Percentiles rank a stretch among this genome's conserved stretches.
phyloP scores from a whole-genome alignment of 192 early-diverging fungal species.

The Rhizophagus prolifer region DNA sequence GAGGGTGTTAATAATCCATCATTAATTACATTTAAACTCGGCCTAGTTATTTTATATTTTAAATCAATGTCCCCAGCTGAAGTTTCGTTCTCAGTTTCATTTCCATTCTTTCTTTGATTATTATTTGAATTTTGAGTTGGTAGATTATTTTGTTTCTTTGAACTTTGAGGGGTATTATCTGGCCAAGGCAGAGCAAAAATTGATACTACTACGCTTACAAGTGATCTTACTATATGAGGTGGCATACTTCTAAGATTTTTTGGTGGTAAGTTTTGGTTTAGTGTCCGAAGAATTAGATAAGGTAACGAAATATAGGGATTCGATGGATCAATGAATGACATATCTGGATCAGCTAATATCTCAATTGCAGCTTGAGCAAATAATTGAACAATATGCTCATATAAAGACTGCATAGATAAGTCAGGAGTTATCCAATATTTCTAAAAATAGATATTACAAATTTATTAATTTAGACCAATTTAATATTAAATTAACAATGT shows the following conservation, averaged over 20 bases:
- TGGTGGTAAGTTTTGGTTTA: slow-evolving; percentile 6
- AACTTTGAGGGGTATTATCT: not conserved
- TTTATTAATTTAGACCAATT: not conserved
- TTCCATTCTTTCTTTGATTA: slow-evolving; percentile 3
- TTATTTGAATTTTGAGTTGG: not conserved
- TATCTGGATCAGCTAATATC: slow-evolving; percentile 7
- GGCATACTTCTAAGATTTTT: slow-evolving; percentile 13
- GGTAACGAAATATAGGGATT: slow-evolving; percentile 9
- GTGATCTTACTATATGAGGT: slow-evolving; percentile 12
- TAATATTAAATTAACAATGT: not conserved
- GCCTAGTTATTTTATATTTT: not conserved
- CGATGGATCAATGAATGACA: not conserved
- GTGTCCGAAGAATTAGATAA: slow-evolving; percentile 3
- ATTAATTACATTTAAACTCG: not conserved
- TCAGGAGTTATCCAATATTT: slow-evolving; percentile 29
- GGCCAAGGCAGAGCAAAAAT: slow-evolving; percentile 10
- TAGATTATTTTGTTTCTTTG: not conserved
- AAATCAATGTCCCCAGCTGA: not conserved
- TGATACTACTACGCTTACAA: slow-evolving; percentile 16
- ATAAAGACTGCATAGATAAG: slow-evolving; percentile 10
- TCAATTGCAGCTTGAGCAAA: slow-evolving; percentile 27
- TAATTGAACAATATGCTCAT: slow-evolving; percentile 27
- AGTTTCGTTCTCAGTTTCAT: not conserved
- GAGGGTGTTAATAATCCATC: not conserved
- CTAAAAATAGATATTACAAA: not conserved